Percentiles rank a stretch among this genome's conserved stretches.
These are phyloP conservation scores for Agaricales sp. DNA, from an alignment of 1,284 basidiomycete genomes.

Conservation along the genomic window DNA sequence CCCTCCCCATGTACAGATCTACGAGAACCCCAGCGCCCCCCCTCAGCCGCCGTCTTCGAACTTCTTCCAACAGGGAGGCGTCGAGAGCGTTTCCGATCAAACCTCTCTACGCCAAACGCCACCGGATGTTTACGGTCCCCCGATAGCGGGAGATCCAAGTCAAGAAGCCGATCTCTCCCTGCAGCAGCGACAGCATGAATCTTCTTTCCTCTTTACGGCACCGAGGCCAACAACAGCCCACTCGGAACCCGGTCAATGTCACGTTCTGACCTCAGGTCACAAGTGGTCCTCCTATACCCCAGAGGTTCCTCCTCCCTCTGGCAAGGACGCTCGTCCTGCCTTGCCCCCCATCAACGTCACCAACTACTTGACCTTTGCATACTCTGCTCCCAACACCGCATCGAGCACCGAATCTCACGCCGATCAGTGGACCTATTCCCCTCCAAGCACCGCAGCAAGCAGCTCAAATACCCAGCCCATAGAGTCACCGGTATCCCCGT, in stretches of 20 bases:
- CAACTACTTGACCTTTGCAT: background rate
- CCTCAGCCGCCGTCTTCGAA: background rate
- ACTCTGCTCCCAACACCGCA: background rate
- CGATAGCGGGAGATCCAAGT: background rate
- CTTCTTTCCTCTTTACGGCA: background rate
- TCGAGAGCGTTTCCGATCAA: background rate
- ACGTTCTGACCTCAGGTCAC: background rate
- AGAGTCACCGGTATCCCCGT: background rate
- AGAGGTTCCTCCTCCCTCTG: background rate
- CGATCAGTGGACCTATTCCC: background rate
- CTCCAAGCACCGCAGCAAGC: background rate
- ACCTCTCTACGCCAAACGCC: constrained; percentile 1
- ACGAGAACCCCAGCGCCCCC: background rate
- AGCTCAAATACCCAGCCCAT: background rate
- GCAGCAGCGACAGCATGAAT: background rate
- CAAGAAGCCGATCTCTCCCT: background rate
- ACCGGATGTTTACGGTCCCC: background rate
- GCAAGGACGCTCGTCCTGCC: background rate
- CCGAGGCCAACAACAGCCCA: background rate
- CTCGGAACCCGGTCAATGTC: background rate
- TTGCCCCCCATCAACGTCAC: background rate
- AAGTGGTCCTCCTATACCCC: constrained; percentile 1
- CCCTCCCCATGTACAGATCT: background rate
- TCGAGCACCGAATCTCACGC: background rate
- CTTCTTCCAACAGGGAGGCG: too few relatives aligned